Conservation (phyloP, 177 flowering plant species). For the Vitis hybrid region DNA sequence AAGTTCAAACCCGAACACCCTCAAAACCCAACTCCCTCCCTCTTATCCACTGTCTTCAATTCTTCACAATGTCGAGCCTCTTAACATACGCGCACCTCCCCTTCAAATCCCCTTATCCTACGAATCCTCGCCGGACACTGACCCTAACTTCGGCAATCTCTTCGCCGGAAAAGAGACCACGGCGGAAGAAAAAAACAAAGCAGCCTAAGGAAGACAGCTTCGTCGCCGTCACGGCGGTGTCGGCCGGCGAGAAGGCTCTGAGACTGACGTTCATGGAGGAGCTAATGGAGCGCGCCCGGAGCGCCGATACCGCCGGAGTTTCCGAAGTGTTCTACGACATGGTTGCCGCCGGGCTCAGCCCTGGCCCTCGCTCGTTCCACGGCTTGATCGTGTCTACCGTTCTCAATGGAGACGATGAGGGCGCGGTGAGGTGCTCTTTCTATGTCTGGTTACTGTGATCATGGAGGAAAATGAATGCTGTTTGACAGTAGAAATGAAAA, state of each 20-base stretch:
- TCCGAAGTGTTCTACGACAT: slow-evolving; percentile 80
- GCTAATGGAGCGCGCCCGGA: slow-evolving; percentile 72
- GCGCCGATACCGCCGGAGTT: slow-evolving; percentile 57
- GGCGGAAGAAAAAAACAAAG: slow-evolving; percentile 31
- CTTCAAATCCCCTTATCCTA: slow-evolving; percentile 6
- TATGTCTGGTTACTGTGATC: not conserved
- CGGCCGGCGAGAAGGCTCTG: slow-evolving; percentile 65
- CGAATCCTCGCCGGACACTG: slow-evolving; percentile 11
- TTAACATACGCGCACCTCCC: slow-evolving; percentile 8
- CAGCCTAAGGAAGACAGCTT: slow-evolving; percentile 24
- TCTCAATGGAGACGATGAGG: slow-evolving; percentile 63
- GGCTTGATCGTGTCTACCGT: slow-evolving; percentile 78
- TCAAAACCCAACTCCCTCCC: slow-evolving; percentile 4
- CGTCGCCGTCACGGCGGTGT: slow-evolving; percentile 13
- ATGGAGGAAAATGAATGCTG: not conserved
- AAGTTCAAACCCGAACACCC: slow-evolving; percentile 1
- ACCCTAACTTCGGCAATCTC: slow-evolving; percentile 31
- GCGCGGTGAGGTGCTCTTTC: slow-evolving; percentile 55
- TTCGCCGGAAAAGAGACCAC: slow-evolving; percentile 36
- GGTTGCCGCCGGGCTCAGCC: slow-evolving; percentile 87
- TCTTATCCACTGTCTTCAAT: not conserved
- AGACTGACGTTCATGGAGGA: slow-evolving; percentile 91
- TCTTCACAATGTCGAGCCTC: slow-evolving; percentile 12
- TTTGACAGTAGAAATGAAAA: no score
- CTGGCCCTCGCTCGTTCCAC: slow-evolving; percentile 91